Conservation (phyloP, 441 rosid species). For the Brassica hybrid region DNA sequence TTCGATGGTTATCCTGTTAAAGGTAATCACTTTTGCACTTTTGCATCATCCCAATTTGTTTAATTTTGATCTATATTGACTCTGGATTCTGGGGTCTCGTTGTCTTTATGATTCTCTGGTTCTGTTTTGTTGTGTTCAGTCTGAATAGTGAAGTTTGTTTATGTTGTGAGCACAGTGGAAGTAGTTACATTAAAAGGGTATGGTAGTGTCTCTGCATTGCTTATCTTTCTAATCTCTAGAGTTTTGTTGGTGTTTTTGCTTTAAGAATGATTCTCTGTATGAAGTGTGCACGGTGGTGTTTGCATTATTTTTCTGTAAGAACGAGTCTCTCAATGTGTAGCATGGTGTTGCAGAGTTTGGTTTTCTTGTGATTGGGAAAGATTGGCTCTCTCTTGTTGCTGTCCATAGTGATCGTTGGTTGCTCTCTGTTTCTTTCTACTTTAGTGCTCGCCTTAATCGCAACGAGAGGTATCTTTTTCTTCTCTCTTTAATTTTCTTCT, state of each 20-base stretch:
- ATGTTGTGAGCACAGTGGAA: too few relatives aligned
- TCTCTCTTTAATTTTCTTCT: too few relatives aligned
- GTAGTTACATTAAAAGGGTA: too few relatives aligned
- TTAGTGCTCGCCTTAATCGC: conserved; percentile 62
- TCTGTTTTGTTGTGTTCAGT: background rate
- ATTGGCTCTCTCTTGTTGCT: conserved; percentile 60
- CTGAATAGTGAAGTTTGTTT: conserved; percentile 34
- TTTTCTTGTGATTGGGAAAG: too few relatives aligned
- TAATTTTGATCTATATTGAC: background rate
- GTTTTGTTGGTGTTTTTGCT: too few relatives aligned
- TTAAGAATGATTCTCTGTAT: too few relatives aligned
- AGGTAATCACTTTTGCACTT: conserved; percentile 49
- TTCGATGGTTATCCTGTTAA: conserved; percentile 61
- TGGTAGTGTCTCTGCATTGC: too few relatives aligned
- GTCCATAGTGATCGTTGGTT: conserved; percentile 65
- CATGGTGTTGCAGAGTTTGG: too few relatives aligned
- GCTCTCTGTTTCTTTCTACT: conserved; percentile 64
- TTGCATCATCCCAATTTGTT: conserved; percentile 7
- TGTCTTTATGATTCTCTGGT: background rate
- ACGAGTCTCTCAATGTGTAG: too few relatives aligned
- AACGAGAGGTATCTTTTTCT: conserved; percentile 45
- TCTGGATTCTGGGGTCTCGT: background rate
- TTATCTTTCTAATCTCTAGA: too few relatives aligned
- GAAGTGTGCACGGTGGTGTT: too few relatives aligned
- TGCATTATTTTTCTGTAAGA: too few relatives aligned